Evolutionary conservation across 2,329 filamentous ascomycete species (phyloP).

Genomic region (Aspergillus quadricinctus): DNA sequence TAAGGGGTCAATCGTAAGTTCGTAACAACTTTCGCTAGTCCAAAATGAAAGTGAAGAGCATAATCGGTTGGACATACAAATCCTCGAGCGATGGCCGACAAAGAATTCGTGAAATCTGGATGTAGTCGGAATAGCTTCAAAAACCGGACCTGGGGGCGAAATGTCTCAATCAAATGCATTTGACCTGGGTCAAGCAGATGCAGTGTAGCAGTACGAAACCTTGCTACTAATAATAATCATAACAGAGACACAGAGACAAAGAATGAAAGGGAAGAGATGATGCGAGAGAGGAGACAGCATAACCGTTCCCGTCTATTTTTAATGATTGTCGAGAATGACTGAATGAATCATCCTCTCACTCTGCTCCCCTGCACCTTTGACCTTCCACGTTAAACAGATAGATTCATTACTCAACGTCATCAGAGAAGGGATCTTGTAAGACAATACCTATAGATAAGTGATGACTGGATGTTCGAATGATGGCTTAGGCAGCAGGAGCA

Average conservation of each 20-base stretch:
- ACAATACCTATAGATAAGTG: background rate
- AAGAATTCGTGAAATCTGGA: background rate
- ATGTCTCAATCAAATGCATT: background rate
- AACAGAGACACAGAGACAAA: background rate
- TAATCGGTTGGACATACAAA: background rate
- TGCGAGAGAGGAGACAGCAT: background rate
- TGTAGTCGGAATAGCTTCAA: background rate
- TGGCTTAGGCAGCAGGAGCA: background rate
- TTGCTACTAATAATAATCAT: background rate
- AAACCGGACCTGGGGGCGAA: background rate
- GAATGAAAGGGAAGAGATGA: background rate
- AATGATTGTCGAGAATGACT: background rate
- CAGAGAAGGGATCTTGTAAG: background rate
- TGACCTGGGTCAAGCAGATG: background rate
- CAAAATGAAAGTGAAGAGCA: too few species aligned
- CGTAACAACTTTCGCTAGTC: background rate
- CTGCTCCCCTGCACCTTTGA: background rate
- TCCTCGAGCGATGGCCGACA: background rate
- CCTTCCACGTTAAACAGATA: background rate
- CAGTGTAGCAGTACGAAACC: background rate
- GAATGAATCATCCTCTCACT: background rate
- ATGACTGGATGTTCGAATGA: background rate
- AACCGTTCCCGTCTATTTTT: background rate
- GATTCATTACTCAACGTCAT: background rate
- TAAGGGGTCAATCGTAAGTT: background rate